phyloP scores from a whole-genome alignment of 768 basidiomycete species.

The Daedalea quercina region DNA sequence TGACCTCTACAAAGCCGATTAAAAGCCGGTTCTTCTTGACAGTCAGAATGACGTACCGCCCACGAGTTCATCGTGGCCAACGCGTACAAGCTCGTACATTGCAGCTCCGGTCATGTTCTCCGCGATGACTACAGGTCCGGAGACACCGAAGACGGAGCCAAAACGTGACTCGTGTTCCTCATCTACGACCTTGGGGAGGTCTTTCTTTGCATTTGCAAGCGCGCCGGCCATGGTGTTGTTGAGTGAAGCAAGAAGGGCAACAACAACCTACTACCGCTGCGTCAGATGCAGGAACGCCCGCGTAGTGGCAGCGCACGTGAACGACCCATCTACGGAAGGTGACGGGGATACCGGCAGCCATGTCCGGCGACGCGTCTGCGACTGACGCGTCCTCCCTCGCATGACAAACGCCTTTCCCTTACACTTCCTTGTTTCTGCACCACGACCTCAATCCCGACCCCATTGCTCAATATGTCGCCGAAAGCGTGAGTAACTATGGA shows the following conservation, averaged over 20 bases:
- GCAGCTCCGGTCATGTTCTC: constrained; percentile 94
- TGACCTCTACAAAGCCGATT: constrained; percentile 68
- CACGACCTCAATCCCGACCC: constrained; percentile 16
- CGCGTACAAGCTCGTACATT: constrained; percentile 97
- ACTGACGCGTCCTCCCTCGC: constrained; percentile 27
- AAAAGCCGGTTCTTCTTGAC: neutral
- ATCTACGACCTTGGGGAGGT: constrained; percentile 84
- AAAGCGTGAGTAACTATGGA: constrained; percentile 70
- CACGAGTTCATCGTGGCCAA: constrained; percentile 96
- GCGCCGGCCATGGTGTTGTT: constrained; percentile 81
- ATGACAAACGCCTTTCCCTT: constrained; percentile 4
- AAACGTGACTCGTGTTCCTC: constrained; percentile 85
- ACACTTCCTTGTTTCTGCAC: constrained; percentile 10
- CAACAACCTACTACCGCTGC: neutral
- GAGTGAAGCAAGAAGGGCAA: neutral
- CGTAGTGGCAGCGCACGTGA: constrained; percentile 2
- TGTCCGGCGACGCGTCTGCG: constrained; percentile 13
- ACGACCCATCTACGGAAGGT: neutral
- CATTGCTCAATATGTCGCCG: constrained; percentile 64
- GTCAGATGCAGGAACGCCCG: neutral
- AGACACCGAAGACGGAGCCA: constrained; percentile 90
- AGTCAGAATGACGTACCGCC: constrained; percentile 56
- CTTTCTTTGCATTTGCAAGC: constrained; percentile 81
- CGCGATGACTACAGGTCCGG: constrained; percentile 96
- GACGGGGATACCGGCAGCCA: neutral